Evolutionary conservation across 1,139 yeast species (phyloP), one percentile per base, ranked within the genome.

Genomic region (Suhomyces maxii): DNA sequence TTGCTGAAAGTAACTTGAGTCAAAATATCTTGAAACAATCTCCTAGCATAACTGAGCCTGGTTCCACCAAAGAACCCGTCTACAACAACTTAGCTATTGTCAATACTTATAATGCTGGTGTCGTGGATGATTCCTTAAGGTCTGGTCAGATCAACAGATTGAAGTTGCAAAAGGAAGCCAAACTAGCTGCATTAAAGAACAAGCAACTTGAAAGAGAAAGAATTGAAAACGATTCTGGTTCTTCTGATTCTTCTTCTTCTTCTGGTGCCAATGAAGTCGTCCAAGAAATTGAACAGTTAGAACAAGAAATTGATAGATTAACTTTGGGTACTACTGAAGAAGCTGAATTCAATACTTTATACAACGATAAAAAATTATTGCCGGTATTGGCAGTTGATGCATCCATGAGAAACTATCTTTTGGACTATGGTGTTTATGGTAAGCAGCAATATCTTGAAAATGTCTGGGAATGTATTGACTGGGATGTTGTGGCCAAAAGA

Each of bases 391-490:
- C 88, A 26, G 75, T 86, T 42, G 91, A 86, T 63, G 86, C 82
- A 8, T 82, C 88, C 33, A 85, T 87, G 58, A 80, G 84, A 57
- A 79, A 80, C 46, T 86, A 83, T 68, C 65, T 86, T 45, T 67
- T 79, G 50, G 93, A 86, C 63, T 86, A 85, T 57, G 95, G 95
- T 42, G 86, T 84, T 4, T 85, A 75, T 61, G 95, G 95, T 46
- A 86, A 86, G 64, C 77, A 73, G 50, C 61, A 68, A 48, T 86
- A 86, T 61, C 70, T 86, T 58, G 84, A 84, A 53, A 84, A 84
- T 55, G 78, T 79, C 30, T 84, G 93, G 89, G 77, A 82, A 47
- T 76, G 86, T 55, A 79, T 85, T 45, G 84, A 86, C 62, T 86
- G 95, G 95, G 75, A 76, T 38, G 70, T 79, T 28, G 86, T 85